A percentile compares a stretch with the other conserved stretches of the same genome.
phyloP scores from a whole-genome alignment of 306 rosid species.

The Vigna unguiculata region DNA sequence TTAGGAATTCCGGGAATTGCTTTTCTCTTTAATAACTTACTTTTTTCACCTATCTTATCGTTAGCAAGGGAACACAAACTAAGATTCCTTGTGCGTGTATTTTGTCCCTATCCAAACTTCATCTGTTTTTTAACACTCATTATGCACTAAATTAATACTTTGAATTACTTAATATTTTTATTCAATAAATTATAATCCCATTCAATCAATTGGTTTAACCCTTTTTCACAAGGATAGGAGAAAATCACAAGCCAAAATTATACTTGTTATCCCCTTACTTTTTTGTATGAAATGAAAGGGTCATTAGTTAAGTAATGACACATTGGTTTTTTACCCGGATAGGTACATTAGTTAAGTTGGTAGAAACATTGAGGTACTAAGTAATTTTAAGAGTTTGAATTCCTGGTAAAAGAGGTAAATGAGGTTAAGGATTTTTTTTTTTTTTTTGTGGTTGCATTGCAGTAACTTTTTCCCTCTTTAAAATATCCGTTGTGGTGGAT shows the following conservation, averaged over 20 bases:
- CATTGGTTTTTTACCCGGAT: neutral
- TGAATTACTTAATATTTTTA: neutral
- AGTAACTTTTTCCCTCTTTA: neutral
- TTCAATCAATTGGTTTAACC: neutral
- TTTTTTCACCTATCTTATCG: neutral
- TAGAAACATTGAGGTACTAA: neutral
- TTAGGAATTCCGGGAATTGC: neutral
- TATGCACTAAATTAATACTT: neutral
- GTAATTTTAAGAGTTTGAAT: neutral
- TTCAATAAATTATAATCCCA: neutral
- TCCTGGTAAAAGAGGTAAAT: neutral
- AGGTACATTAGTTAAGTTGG: neutral
- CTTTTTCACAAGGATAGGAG: neutral
- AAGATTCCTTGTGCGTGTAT: neutral
- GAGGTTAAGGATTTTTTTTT: too few relatives aligned
- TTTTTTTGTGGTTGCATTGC: conserved; percentile 5
- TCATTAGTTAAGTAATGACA: neutral
- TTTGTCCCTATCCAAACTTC: conserved; percentile 16
- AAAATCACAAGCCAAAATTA: neutral
- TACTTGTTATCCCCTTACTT: neutral
- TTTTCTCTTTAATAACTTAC: neutral
- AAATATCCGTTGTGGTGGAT: neutral
- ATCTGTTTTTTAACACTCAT: neutral
- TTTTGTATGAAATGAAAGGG: neutral
- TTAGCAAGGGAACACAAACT: conserved; percentile 7